Conservation (phyloP, 495 filamentous ascomycete genomes). For the Bombardia bombarda region DNA sequence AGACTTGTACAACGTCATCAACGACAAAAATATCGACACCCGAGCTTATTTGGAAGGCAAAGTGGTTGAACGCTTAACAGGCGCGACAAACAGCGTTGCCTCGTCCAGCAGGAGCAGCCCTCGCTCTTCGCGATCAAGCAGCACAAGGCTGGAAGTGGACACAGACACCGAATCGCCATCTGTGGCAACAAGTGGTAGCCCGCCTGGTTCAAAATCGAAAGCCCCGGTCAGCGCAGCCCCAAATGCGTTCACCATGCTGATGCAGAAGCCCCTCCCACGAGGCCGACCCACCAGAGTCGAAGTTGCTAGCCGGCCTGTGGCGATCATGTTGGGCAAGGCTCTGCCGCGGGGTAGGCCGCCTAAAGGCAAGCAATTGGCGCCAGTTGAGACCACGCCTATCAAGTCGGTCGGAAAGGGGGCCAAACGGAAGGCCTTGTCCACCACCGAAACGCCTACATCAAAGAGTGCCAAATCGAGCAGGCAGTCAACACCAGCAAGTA, state of each 20-base stretch:
- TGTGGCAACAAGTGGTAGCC: slow-evolving; percentile 4
- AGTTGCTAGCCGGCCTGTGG: no score
- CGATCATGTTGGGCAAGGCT: neutral
- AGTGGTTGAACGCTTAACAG: slow-evolving; percentile 60
- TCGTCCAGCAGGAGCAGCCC: slow-evolving; percentile 27
- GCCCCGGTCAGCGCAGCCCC: slow-evolving; percentile 11
- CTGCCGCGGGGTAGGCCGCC: slow-evolving; percentile 8
- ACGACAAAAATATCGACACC: slow-evolving; percentile 61
- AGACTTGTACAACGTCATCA: slow-evolving; percentile 81
- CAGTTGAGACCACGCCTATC: slow-evolving; percentile 4
- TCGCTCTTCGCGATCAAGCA: slow-evolving; percentile 29
- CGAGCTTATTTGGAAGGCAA: slow-evolving; percentile 78
- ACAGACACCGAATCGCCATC: slow-evolving; percentile 1
- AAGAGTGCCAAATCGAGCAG: slow-evolving; percentile 71
- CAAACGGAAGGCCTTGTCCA: slow-evolving; percentile 39
- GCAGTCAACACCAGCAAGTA: slow-evolving; percentile 58
- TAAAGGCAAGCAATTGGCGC: slow-evolving; percentile 4
- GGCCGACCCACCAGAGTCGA: slow-evolving; percentile 12
- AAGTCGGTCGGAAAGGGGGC: slow-evolving; percentile 17
- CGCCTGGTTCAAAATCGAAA: slow-evolving; percentile 6
- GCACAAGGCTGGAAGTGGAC: slow-evolving; percentile 16
- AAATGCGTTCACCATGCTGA: slow-evolving; percentile 42
- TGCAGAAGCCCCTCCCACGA: slow-evolving; percentile 31
- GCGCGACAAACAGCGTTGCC: slow-evolving; percentile 26
- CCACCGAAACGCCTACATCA: slow-evolving; percentile 19